Base-by-base conservation (phyloP, 2,329 filamentous ascomycete species). In the Alternaria angustiovoidea region DNA sequence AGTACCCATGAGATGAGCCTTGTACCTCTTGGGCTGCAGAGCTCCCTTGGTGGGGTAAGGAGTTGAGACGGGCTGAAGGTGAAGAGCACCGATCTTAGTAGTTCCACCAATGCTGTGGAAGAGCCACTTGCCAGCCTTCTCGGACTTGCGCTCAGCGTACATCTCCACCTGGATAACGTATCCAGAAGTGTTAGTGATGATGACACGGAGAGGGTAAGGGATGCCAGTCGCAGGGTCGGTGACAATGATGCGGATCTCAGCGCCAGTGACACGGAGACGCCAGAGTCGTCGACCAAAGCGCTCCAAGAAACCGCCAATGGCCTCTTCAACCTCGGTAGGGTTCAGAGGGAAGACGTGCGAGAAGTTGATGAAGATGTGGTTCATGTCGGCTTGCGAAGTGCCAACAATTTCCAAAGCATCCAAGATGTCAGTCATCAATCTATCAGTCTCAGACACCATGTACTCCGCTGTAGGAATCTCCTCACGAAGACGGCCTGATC, bases 301-400 rank as follows among this genome's bases (percentile, higher is more conserved):
- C 75, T 98, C 95, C 69, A 99, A 84, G 88, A 99, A 99, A 57
- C 94, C 94, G 75, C 91, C 93, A 24, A 99, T 88, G 30, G 93
- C 94, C 80, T 96, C 88, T 82, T 98, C 93, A 16, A 99, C 93
- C 82, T 97, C 93, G 61, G 88, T 83, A 4, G 95, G 94, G 74
- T 93, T 86, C 49, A 99, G 88, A 78, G 93, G 92, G 89, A 99
- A 98, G 60, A 97, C 92, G 9, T 94, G 93, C 0, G 93, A 95
- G 84, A 99, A 99, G 87, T 99, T 98, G 86, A 99, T 95, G 85
- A 99, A 99, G 86, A 99, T 95, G 83, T 99, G 95, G 86, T 99
- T 99, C 77, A 99, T 87, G 85, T 99, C 95, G 52, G 95, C 97
- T 84, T 96, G 96, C 84, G 97, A 98, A 86, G 97, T 97, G 76